These are phyloP conservation scores for Talaromyces ruber DNA, from an alignment of 495 filamentous ascomycete genomes.

Conservation along the genomic window DNA sequence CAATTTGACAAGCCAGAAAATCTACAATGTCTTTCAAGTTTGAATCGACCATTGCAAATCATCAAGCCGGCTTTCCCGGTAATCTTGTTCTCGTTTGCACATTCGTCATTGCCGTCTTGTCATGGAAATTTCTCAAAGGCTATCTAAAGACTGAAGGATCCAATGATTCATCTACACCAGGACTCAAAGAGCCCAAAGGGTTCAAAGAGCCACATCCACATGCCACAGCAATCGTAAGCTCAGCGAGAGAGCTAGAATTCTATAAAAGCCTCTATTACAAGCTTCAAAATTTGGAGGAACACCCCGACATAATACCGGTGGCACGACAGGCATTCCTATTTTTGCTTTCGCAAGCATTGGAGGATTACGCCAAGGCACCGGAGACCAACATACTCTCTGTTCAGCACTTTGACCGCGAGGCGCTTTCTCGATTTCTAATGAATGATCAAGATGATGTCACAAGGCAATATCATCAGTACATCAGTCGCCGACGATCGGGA, in stretches of 20 bases:
- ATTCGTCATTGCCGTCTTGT: background rate
- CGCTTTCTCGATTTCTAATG: slow-evolving; percentile 21
- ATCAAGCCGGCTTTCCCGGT: background rate
- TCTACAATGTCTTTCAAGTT: background rate
- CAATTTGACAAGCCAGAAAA: background rate
- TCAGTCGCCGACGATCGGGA: slow-evolving; percentile 12
- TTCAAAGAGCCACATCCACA: background rate
- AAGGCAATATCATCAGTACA: slow-evolving; percentile 23
- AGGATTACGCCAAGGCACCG: slow-evolving; percentile 9
- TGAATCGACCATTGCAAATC: background rate
- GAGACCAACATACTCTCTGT: slow-evolving; percentile 25
- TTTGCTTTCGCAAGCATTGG: slow-evolving; percentile 23
- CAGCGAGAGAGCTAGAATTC: slow-evolving; percentile 7
- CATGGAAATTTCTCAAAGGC: background rate
- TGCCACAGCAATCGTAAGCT: background rate
- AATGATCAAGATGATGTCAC: slow-evolving; percentile 17
- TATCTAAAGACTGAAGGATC: background rate
- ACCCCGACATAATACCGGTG: slow-evolving; percentile 20
- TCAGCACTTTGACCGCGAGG: slow-evolving; percentile 16
- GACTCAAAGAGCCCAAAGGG: background rate
- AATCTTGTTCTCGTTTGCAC: background rate
- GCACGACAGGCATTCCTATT: slow-evolving; percentile 19
- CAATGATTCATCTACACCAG: background rate
- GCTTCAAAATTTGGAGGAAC: slow-evolving; percentile 31
- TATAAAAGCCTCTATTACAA: slow-evolving; percentile 29